These are phyloP conservation scores for Phyllosticta citriasiana DNA, from an alignment of 2,329 filamentous ascomycete genomes.

Conservation along the genomic window DNA sequence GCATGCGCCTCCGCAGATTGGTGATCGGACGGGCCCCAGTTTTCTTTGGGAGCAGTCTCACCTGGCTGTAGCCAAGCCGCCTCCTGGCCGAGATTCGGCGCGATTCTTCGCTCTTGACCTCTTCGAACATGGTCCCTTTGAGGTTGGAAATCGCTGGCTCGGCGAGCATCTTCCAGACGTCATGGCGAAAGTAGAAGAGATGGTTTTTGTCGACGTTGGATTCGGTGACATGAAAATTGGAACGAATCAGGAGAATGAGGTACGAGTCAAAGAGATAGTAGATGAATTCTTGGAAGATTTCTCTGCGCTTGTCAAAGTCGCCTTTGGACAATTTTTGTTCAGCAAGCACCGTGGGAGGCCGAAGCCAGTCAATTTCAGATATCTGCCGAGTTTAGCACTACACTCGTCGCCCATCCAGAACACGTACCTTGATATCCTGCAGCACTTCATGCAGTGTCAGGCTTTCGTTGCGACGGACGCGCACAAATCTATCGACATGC, in stretches of 20 bases:
- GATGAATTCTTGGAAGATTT: slow-evolving; percentile 74
- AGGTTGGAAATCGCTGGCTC: slow-evolving; percentile 61
- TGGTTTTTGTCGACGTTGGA: slow-evolving; percentile 69
- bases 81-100: slow-evolving; percentile 50
- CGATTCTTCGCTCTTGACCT: slow-evolving; percentile 52
- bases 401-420: neutral
- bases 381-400: slow-evolving; percentile 41
- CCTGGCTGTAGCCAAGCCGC: slow-evolving; percentile 62
- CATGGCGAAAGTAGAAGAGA: slow-evolving; percentile 89
- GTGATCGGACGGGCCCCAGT: slow-evolving; percentile 71
- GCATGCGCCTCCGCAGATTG: slow-evolving; percentile 62
- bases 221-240: slow-evolving; percentile 92
- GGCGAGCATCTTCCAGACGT: slow-evolving; percentile 71
- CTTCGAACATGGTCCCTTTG: slow-evolving; percentile 67
- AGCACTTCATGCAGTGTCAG: slow-evolving; percentile 68
- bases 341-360: slow-evolving; percentile 31
- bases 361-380: slow-evolving; percentile 62
- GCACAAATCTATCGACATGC: slow-evolving; percentile 68
- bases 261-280: slow-evolving; percentile 93
- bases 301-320: slow-evolving; percentile 64
- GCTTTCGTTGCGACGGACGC: slow-evolving; percentile 69
- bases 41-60: slow-evolving; percentile 76
- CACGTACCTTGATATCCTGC: slow-evolving; percentile 61
- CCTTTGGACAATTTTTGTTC: slow-evolving; percentile 54
- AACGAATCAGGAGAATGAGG: slow-evolving; percentile 73